Conservation (phyloP, 139 green algal species). For the Zygnema circumcarinatum region DNA sequence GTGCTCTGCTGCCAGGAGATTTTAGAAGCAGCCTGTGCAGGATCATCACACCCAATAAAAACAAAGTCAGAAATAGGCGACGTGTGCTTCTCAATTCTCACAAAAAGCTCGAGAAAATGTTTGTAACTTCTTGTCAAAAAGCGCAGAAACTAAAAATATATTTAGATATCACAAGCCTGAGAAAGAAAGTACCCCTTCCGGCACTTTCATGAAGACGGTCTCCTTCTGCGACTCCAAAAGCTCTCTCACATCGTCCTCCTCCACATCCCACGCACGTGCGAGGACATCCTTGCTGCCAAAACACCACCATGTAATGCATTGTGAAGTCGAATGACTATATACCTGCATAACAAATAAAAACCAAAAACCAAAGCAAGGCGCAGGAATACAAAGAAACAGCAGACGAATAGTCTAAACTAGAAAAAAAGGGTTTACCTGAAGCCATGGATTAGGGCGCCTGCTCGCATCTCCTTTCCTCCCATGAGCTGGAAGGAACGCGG, state of each 20-base stretch:
- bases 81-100: neutral
- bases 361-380: neutral
- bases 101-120: neutral
- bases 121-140: neutral
- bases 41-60: neutral
- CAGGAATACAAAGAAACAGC: neutral
- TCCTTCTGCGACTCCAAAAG: conserved; percentile 2
- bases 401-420: neutral
- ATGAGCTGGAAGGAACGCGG: neutral
- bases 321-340: neutral
- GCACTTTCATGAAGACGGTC: conserved; percentile 9
- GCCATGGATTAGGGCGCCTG: neutral
- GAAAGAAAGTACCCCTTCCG: neutral
- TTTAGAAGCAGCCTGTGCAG: neutral
- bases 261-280: conserved; percentile 19
- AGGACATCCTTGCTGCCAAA: conserved; percentile 30
- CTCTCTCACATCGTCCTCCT: conserved; percentile 1
- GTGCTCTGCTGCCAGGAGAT: neutral
- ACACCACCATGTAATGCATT: neutral
- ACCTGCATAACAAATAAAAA: neutral
- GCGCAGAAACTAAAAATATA: neutral
- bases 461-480: neutral
- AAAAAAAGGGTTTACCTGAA: conserved; percentile 12
- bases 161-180: neutral
- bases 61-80: neutral